Conservation (phyloP, 108 stramenopile genomes). For the Cyclotella choctawhatcheeana region DNA sequence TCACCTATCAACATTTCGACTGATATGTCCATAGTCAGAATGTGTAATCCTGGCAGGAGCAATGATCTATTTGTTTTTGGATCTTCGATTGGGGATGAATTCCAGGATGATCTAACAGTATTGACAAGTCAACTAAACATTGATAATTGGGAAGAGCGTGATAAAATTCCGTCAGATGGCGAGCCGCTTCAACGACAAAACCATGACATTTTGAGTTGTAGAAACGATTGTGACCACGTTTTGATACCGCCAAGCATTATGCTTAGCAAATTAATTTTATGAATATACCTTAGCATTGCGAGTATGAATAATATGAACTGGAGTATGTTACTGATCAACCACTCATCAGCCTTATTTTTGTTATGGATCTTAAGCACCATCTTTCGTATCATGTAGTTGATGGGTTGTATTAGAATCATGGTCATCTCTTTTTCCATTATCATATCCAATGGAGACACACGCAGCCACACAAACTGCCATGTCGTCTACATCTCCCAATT, state of each 20-base stretch:
- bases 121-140: constrained; percentile 17
- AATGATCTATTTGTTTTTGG: constrained; percentile 56
- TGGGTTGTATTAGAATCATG: constrained; percentile 18
- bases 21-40: constrained; percentile 31
- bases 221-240: constrained; percentile 40
- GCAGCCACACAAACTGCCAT: constrained; percentile 69
- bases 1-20: constrained; percentile 42
- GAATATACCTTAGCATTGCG: neutral
- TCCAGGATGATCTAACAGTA: constrained; percentile 9
- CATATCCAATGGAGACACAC: constrained; percentile 72
- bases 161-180: neutral
- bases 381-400: constrained; percentile 55
- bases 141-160: constrained; percentile 29
- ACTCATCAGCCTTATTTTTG: too few relatives aligned
- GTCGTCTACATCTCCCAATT: constrained; percentile 73
- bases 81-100: constrained; percentile 44
- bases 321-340: neutral
- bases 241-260: constrained; percentile 28
- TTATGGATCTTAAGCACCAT: constrained; percentile 47
- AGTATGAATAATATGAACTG: neutral
- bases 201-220: neutral
- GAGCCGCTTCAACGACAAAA: neutral
- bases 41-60: constrained; percentile 49
- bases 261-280: constrained; percentile 23
- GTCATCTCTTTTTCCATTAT: constrained; percentile 31